A percentile compares a stretch with the other conserved stretches of the same genome.
Evolutionary conservation across 176 grass and related monocot species (phyloP).

Genomic region (Carex cristatella): DNA sequence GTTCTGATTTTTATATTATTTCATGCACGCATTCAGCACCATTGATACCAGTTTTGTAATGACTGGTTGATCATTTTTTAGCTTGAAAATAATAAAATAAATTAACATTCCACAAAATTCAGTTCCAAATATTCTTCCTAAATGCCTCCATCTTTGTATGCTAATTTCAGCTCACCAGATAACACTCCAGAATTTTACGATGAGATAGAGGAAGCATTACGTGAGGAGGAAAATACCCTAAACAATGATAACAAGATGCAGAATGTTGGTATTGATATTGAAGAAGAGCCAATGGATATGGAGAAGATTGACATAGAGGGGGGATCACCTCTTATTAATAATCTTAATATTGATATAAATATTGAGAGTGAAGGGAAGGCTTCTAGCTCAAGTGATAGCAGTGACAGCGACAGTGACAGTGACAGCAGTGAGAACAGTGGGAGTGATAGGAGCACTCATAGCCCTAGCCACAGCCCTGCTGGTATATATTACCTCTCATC

Average conservation of each 20-base stretch:
- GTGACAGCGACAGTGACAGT: constrained; percentile 86
- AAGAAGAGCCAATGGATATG: constrained; percentile 37
- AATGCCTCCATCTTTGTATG: background rate
- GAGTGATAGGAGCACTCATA: constrained; percentile 82
- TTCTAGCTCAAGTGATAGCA: constrained; percentile 67
- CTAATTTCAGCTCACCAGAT: constrained; percentile 33
- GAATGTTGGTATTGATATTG: background rate
- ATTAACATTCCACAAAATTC: background rate
- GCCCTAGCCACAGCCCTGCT: constrained; percentile 25
- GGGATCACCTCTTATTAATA: constrained; percentile 5
- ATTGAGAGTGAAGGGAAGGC: constrained; percentile 68
- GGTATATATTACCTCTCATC: constrained; percentile 1
- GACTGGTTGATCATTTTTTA: background rate
- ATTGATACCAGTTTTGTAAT: background rate
- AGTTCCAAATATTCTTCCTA: background rate
- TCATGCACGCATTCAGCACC: background rate
- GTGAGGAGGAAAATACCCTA: constrained; percentile 6
- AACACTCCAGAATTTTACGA: constrained; percentile 27
- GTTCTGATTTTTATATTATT: background rate
- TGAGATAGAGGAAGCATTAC: constrained; percentile 13
- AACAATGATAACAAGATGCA: background rate
- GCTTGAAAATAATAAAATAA: background rate
- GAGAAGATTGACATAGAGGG: constrained; percentile 30
- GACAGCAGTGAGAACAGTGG: constrained; percentile 76
- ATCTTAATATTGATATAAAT: constrained; percentile 20